Base-by-base conservation (phyloP, 139 green algal genomes). In the Mesotaenium endlicherianum region DNA sequence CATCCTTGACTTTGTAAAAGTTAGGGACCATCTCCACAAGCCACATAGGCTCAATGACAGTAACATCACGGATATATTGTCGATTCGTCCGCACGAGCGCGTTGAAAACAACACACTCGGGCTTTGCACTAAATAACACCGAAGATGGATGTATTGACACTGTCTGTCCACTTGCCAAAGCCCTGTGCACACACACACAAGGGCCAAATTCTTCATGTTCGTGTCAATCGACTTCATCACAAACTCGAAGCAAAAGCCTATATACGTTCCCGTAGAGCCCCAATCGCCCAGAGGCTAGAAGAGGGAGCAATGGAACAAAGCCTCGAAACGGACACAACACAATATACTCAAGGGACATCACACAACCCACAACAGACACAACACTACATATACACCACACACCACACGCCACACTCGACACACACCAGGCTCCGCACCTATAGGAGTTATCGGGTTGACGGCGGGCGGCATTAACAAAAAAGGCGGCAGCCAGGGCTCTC, bases 21-120 rank as follows among this genome's bases (percentile, higher is more conserved):
- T 98, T 95, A 6, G 96, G 96, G 31, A 96, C 96, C 11, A 99
- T 92, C 89, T 99, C 96, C 49, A 95, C 53, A 55, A 99, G 89
- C 96, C 96, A 99, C 17, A 93, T 90, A 0, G 93, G 91, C 85
- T 96, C 94, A 77, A 99, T 98, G 89, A 97, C 94, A 0, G 77
- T 92, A 38, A 97, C 86, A 82, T 94, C 86, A 5, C 96, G 90
- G 90, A 97, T 97, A 85, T 96, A 98, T 90, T 97, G 94, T 88
- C 98, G 97, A 82, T 90, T 97, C 8, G 96, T 99, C 50, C 95
- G 90, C 59, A 99, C 92, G 26, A 98, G 92, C 91, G 98, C 95
- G 80, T 97, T 92, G 81, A 97, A 98, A 44, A 98, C 90, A 8
- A 92, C 78, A 58, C 82, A 92, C n/a, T 83, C 74, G 3, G 49